These are phyloP conservation scores for Russula sp. DNA, from an alignment of 768 basidiomycete species.

Conservation along the genomic window DNA sequence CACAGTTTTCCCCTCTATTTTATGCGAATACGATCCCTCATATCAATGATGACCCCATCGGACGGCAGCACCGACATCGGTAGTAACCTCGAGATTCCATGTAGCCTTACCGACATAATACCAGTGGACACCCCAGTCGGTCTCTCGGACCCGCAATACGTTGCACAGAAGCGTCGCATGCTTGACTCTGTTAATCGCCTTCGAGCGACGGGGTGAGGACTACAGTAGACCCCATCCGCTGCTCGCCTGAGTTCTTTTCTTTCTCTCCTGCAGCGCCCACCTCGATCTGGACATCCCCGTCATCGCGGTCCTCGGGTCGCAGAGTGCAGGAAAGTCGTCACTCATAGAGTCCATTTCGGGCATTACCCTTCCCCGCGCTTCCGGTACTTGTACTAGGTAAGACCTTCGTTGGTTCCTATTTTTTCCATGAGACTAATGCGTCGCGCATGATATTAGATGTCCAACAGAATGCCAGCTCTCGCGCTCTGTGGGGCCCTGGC, in stretches of 20 bases:
- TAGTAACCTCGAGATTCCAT: background rate
- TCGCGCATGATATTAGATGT: constrained; percentile 27
- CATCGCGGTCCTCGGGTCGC: constrained; percentile 70
- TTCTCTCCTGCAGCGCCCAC: constrained; percentile 43
- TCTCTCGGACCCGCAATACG: constrained; percentile 42
- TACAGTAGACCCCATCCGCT: background rate
- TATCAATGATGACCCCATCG: background rate
- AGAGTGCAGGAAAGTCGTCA: constrained; percentile 73
- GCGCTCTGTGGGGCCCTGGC: constrained; percentile 29
- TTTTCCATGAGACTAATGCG: background rate
- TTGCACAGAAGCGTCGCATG: constrained; percentile 41
- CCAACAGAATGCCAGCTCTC: constrained; percentile 35
- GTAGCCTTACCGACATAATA: background rate
- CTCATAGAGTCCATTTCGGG: constrained; percentile 75
- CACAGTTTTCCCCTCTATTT: no score
- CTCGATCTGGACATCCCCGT: constrained; percentile 66
- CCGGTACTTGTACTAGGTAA: constrained; percentile 71
- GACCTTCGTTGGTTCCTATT: no score
- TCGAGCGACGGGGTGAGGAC: constrained; percentile 52
- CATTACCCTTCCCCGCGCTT: constrained; percentile 59
- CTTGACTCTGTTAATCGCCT: constrained; percentile 57
- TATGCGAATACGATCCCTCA: background rate
- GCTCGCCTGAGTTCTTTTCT: background rate
- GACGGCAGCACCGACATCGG: background rate
- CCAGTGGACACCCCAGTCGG: constrained; percentile 38